These are phyloP conservation scores for Peniophora sp. DNA, from an alignment of 1,284 basidiomycete species.

Conservation along the genomic window DNA sequence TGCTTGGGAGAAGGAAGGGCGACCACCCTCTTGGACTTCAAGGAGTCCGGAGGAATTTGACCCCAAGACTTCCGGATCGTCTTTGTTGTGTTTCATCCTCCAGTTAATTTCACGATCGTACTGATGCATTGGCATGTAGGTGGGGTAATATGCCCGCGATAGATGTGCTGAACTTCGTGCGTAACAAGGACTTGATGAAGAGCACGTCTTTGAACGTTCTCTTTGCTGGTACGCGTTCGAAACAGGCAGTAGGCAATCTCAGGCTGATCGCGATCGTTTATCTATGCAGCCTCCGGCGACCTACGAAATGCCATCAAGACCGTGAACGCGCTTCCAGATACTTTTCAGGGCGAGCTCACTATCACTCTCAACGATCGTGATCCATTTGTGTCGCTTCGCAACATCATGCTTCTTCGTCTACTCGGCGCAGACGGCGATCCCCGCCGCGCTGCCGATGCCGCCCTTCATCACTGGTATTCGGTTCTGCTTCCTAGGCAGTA, in stretches of 20 bases:
- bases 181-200: not conserved
- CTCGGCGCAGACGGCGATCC: conserved; percentile 22
- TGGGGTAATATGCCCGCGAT: not conserved
- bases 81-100: no score
- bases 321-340: not conserved
- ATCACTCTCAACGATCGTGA: conserved; percentile 31
- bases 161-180: not conserved
- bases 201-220: not conserved
- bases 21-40: no score
- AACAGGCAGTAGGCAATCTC: no score
- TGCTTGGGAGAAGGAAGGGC: no score
- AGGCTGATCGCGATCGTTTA: not conserved
- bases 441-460: conserved; percentile 26
- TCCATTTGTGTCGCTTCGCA: conserved; percentile 20
- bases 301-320: not conserved
- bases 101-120: no score
- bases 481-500: conserved; percentile 26
- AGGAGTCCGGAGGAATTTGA: no score
- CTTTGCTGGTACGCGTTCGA: not conserved
- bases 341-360: no score
- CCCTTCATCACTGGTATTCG: conserved; percentile 38
- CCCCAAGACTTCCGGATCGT: no score
- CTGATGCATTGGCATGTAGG: not conserved
- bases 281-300: not conserved
- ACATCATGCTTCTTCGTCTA: conserved; percentile 27